Base-by-base conservation (phyloP, 1,284 basidiomycete species). In the Cutaneotrichosporon mucoides region DNA sequence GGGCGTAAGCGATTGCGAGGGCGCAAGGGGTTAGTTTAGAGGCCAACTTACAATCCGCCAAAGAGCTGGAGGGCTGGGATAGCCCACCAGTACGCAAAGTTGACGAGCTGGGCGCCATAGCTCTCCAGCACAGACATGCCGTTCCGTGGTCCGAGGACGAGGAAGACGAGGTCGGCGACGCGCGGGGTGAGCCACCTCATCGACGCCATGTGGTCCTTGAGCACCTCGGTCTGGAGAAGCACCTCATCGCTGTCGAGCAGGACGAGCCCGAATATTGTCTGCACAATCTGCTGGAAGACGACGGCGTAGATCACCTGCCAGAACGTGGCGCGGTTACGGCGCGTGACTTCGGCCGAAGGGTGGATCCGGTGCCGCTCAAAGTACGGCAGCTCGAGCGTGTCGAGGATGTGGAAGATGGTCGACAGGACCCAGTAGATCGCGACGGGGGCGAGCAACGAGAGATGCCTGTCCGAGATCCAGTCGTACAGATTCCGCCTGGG, bases 31-130 rank as follows among this genome's bases (percentile, higher is more conserved):
- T 24, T 24, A 24, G 24, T 24, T 24, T 24, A 24, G 24, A 24
- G 24, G 24, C 24, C 24, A 24, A 85, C 92, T 79, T 73, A 95
- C 93, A 94, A 89, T 34, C 91, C 92, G 48, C 86, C 80, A 11
- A 90, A 69, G 58, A 96, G 82, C 78, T 94, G 93, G 3, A 82
- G 71, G 4, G 79, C 69, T 0, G 96, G 96, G 10, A 95, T 86
- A 15, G 82, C 87, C 92, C 94, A 99, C 96, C 96, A 99, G 76
- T 99, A 99, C 16, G 87, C 67, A 74, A 84, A 86, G 73, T 88
- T 84, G 16, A 88, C 83, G 12, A 86, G 60, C 8, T 80, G 75
- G 5, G 82, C 81, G 0, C 89, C 86, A 35, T 83, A 68, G 6
- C 61, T 66, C 15, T 80, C 71, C 49, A 82, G 68, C 16, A 82